Percentiles rank a stretch among this genome's conserved stretches.
These are phyloP conservation scores for Amylostereum areolatum DNA, from an alignment of 1,284 basidiomycete species.

Conservation along the genomic window DNA sequence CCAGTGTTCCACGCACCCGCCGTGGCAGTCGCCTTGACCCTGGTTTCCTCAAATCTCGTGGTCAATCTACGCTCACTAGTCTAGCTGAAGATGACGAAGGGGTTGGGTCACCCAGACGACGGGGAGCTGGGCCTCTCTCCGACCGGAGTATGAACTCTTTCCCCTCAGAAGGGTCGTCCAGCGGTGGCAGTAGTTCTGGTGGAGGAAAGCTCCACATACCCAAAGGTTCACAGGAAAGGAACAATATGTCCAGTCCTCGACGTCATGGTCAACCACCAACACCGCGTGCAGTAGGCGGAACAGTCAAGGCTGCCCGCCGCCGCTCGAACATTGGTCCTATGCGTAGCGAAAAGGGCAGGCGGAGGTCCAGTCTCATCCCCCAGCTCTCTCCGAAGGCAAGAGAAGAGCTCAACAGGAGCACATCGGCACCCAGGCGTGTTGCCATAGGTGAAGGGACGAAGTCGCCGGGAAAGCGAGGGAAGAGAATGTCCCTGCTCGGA, in stretches of 20 bases:
- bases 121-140: constrained; percentile 39
- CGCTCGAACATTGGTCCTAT: constrained; percentile 69
- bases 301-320: constrained; percentile 32
- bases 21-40: constrained; percentile 54
- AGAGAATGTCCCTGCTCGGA: constrained; percentile 51
- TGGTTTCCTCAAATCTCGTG: constrained; percentile 58
- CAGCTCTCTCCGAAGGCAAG: constrained; percentile 41
- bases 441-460: constrained; percentile 26
- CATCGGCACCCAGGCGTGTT: constrained; percentile 20
- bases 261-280: constrained; percentile 9
- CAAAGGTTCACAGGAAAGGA: constrained; percentile 31
- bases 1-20: constrained; percentile 16
- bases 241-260: constrained; percentile 7
- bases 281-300: constrained; percentile 9
- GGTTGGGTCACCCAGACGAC: constrained; percentile 19
- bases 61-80: constrained; percentile 48
- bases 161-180: constrained; percentile 21
- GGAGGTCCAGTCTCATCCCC: constrained; percentile 74
- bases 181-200: constrained; percentile 16
- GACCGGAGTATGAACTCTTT: constrained; percentile 57
- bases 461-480: constrained; percentile 58
- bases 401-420: constrained; percentile 14
- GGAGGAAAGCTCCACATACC: constrained; percentile 23
- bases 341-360: constrained; percentile 60
- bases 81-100: constrained; percentile 67